Conservation (phyloP, 2,329 filamentous ascomycete species). For the Stemphylium vesicarium region DNA sequence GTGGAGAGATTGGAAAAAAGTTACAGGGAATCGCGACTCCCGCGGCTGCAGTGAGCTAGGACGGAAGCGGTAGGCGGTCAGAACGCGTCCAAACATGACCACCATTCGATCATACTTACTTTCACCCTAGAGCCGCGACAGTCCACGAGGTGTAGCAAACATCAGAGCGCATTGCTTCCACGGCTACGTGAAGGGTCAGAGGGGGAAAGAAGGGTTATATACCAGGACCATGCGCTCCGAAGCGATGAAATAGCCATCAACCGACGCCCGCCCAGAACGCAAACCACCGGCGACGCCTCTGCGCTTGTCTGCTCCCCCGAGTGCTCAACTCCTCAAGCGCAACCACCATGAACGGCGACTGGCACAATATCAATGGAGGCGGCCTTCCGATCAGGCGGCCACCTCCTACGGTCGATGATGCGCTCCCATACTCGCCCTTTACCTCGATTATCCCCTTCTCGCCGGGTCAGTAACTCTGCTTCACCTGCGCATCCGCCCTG, state of each 20-base stretch:
- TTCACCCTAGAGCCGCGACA: conserved; percentile 3
- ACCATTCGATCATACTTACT: conserved; percentile 9
- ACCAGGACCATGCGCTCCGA: conserved; percentile 22
- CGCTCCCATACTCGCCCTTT: conserved; percentile 81
- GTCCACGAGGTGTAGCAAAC: background rate
- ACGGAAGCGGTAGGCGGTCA: conserved; percentile 34
- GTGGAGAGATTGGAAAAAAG: conserved; percentile 24
- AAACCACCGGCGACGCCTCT: conserved; percentile 3
- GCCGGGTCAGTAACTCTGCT: conserved; percentile 62
- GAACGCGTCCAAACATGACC: conserved; percentile 24
- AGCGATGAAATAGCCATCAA: conserved; percentile 18
- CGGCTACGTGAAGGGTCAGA: conserved; percentile 2
- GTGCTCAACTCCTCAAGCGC: conserved; percentile 12
- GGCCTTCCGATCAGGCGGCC: conserved; percentile 45
- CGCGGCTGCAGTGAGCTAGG: conserved; percentile 21
- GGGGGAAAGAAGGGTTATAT: background rate
- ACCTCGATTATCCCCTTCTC: conserved; percentile 81
- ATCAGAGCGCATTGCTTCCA: conserved; percentile 9
- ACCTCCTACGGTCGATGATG: conserved; percentile 69
- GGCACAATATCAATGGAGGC: conserved; percentile 43
- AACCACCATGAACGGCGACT: conserved; percentile 38
- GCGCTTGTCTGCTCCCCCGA: conserved; percentile 1
- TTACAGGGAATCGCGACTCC: conserved; percentile 24
- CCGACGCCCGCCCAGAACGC: conserved; percentile 2
- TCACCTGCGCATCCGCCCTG: conserved; percentile 21